Conservation (phyloP, 805 yeast species). For the Huiozyma sinensis region DNA sequence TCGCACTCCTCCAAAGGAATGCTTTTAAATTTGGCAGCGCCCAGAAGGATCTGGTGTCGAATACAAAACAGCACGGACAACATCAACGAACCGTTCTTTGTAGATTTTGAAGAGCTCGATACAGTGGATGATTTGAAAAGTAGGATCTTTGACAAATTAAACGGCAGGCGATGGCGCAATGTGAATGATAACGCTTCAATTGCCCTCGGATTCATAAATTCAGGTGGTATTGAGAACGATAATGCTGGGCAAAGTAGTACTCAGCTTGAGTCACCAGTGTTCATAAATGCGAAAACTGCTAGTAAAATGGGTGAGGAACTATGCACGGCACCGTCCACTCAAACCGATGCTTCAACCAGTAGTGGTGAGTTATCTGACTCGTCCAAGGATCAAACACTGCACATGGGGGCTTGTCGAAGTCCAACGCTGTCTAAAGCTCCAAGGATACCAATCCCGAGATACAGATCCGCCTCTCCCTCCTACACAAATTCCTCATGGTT, state of each 20-base stretch:
- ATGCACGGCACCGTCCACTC: background rate
- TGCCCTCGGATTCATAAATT: slow-evolving; percentile 40
- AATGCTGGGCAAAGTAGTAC: background rate
- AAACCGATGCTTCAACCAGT: background rate
- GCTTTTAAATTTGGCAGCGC: slow-evolving; percentile 4
- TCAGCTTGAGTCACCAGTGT: slow-evolving; percentile 1
- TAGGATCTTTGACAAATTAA: slow-evolving; percentile 45
- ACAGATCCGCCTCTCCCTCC: too few species aligned
- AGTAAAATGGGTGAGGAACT: background rate
- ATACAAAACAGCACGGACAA: slow-evolving; percentile 7
- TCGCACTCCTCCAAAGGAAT: slow-evolving; percentile 1
- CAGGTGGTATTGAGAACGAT: background rate
- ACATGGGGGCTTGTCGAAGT: too few species aligned
- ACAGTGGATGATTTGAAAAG: slow-evolving; percentile 76
- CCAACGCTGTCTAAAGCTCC: too few species aligned
- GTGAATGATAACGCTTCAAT: slow-evolving; percentile 47
- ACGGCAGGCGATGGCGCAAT: slow-evolving; percentile 49
- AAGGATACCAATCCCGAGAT: too few species aligned
- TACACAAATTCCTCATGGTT: too few species aligned
- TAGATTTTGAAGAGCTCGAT: slow-evolving; percentile 49
- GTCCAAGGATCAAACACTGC: too few species aligned
- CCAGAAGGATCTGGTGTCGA: slow-evolving; percentile 19
- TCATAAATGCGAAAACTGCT: background rate
- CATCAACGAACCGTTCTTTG: slow-evolving; percentile 47
- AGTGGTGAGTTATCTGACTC: background rate